Evolutionary conservation across 1,284 basidiomycete species (phyloP), one percentile per base, ranked within the genome.

Genomic region (Cutaneotrichosporon sp.): DNA sequence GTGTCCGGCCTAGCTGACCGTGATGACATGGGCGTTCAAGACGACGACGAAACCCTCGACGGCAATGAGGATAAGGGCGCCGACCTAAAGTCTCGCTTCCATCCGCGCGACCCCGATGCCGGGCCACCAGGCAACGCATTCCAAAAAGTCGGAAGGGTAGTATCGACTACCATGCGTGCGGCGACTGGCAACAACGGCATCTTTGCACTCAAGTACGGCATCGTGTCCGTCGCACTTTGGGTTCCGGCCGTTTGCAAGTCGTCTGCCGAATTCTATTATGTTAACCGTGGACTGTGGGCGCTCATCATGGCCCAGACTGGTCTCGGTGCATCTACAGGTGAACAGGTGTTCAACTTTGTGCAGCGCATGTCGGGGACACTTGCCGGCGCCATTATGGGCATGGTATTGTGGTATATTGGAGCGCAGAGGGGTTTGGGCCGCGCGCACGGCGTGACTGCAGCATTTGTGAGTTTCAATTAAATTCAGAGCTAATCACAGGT

Each of bases 241-340:
- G 73, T 87, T 0, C 86, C 86, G 0, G 73, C 82, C 2, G 84
- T 88, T 0, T 74, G 84, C 56, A 78, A 61, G 0, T 58, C 57
- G 14, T 76, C 74, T 57, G 69, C 77, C 36, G 42, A 82, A 78
- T 76, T 86, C 83, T 59, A 71, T 82, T 74, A 73, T 58, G 31
- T 58, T 9, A 70, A 74, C 42, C 60, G 84, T 79, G 65, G 75
- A 78, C 63, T 87, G 73, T 83, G 87, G 87, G 87, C 86, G 2
- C 74, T 88, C 62, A 87, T 88, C 73, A 89, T 88, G 86, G 72
- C 86, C 0, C 87, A 89, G 70, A 87, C 85, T 0, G 86, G 86
- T 1, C 69, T 89, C 56, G 87, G 85, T 50, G 82, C 88, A 11
- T 87, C 84, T 65, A 83, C 84, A 0, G 86, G 86, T 10, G 87